Evolutionary conservation across 768 basidiomycete genomes (phyloP).

Genomic region (Erythrobasidium yunnanense): DNA sequence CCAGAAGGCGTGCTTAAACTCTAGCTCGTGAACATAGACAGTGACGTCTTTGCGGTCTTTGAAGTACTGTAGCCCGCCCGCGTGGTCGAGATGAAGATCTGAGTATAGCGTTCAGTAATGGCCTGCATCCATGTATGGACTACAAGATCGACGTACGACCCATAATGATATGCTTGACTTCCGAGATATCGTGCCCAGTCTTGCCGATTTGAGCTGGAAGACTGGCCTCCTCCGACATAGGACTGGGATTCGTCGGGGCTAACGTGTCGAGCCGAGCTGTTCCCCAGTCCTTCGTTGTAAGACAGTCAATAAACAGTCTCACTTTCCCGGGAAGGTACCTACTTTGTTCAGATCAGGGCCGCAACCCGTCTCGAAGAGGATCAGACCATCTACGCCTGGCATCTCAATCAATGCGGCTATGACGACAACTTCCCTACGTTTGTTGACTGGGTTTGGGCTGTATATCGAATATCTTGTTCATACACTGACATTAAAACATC

Average conservation of each 20-base stretch:
- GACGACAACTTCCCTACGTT: too few relatives aligned
- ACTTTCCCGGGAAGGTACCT: too few relatives aligned
- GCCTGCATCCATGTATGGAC: too few relatives aligned
- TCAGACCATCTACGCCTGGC: conserved; percentile 23
- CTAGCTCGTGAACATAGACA: conserved; percentile 26
- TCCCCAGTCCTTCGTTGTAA: too few relatives aligned
- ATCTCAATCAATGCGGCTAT: too few relatives aligned
- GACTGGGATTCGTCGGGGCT: not conserved
- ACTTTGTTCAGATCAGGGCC: not conserved
- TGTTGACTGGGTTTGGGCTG: too few relatives aligned
- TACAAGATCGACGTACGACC: too few relatives aligned
- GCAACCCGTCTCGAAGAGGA: conserved; percentile 24
- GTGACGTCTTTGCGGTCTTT: conserved; percentile 16
- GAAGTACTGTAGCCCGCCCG: conserved; percentile 27
- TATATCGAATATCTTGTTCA: too few relatives aligned
- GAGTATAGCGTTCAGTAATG: too few relatives aligned
- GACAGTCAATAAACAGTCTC: too few relatives aligned
- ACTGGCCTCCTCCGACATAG: conserved; percentile 6
- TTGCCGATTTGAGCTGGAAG: conserved; percentile 45
- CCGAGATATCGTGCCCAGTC: conserved; percentile 46
- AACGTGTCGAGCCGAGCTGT: not conserved
- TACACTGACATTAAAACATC: too few relatives aligned
- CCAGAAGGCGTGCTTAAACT: conserved; percentile 25
- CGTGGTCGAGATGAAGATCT: conserved; percentile 26
- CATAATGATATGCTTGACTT: conserved; percentile 31